Percentiles rank a stretch among this genome's conserved stretches.
Evolutionary conservation across 176 grass and related monocot genomes (phyloP).

Genomic region (Oryza longistaminata): DNA sequence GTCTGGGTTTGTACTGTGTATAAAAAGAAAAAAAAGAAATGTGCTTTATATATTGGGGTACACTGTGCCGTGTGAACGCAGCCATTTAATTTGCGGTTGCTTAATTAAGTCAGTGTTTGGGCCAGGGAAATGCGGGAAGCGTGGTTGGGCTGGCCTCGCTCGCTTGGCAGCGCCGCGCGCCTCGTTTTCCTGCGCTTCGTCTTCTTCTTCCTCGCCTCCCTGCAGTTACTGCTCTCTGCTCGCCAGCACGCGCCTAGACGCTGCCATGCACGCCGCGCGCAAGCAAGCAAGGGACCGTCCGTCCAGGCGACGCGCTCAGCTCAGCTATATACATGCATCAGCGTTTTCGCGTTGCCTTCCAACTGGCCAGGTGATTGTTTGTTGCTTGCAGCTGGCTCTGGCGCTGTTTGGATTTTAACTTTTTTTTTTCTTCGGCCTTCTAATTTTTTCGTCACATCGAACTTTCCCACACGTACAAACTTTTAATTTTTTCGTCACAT

Average conservation of each 20-base stretch:
- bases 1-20: fast-evolving
- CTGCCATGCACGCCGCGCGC: neutral
- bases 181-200: neutral
- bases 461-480: too few relatives aligned
- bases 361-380: too few relatives aligned
- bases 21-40: too few relatives aligned
- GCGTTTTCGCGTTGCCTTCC: too few relatives aligned
- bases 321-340: too few relatives aligned
- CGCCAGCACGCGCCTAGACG: too few relatives aligned
- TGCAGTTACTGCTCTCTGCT: neutral
- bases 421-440: too few relatives aligned
- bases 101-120: neutral
- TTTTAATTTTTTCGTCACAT: too few relatives aligned
- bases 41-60: neutral
- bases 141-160: neutral
- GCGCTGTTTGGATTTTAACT: too few relatives aligned
- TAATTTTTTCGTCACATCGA: too few relatives aligned
- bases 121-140: constrained; percentile 32
- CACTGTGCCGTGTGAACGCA: neutral
- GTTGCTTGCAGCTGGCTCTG: neutral
- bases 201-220: too few relatives aligned
- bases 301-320: neutral
- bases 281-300: too few relatives aligned
- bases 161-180: neutral
- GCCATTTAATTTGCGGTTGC: neutral